Evolutionary conservation across 2,329 filamentous ascomycete species (phyloP), one percentile per base, ranked within the genome.

Genomic region (Periconia digitata): DNA sequence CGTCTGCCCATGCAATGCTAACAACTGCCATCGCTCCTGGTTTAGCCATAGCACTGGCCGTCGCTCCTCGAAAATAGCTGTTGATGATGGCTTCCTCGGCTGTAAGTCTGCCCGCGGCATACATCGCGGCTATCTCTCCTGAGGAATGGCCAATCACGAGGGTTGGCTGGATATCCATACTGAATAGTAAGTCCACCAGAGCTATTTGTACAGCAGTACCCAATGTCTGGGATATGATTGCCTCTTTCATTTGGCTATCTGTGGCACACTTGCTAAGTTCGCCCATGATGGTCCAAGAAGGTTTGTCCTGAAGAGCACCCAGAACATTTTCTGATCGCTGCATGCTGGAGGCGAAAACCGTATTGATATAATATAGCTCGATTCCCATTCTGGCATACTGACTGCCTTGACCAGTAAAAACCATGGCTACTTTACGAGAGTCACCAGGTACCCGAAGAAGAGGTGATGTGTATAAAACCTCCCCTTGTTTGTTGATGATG

Each of bases 101-200:
- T 1, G 57, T 65, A 2, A 56, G n/a, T 22, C 21, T 57, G 1
- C 67, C 70, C 10, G 60, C 63, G 8, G 63, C 63, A 20, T 75
- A 74, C 2, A 69, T 60, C 0, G 72, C 74, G 0, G 69, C 73
- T 8, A 74, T 71, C 48, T 76, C 74, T 4, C 74, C 73, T 12
- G 71, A 64, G 0, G 70, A 74, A 43, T 76, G 73, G 2, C 74
- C 73, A 18, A 59, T 50, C 1, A 66, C 62, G 1, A 54, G 47
- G n/a, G 34, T 18, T 1, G 61, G 55, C 3, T 37, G 15, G 13
- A 66, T 41, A 1, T 50, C 50, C 17, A 54, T 1, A n/a, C 37
- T 10, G 2, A 23, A 18, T 38, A 54, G 12, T 40, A 32, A 3
- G 18, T 62, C 52, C 0, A 62, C 53, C 3, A 64, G 17, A 0